A percentile compares a stretch with the other conserved stretches of the same genome.
phyloP scores from a whole-genome alignment of 163 green algal genomes.

The Botryococcus braunii region DNA sequence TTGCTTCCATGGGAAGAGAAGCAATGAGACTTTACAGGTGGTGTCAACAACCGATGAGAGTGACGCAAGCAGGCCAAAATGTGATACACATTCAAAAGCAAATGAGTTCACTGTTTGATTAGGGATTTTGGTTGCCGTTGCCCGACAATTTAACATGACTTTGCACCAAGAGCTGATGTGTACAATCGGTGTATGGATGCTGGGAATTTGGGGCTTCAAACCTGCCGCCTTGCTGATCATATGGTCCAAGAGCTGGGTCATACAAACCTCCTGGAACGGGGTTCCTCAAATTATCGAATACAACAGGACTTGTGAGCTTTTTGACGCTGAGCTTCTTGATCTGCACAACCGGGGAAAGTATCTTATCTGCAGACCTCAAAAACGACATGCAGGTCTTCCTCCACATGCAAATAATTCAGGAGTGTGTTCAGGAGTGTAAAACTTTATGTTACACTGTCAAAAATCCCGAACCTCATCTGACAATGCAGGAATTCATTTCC shows the following conservation, averaged over 20 bases:
- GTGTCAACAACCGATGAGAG: too few species aligned
- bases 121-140: background rate
- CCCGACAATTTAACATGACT: background rate
- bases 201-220: background rate
- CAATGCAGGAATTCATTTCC: constrained; percentile 3
- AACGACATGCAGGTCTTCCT: too few species aligned
- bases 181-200: too few species aligned
- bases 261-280: constrained; percentile 81
- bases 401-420: background rate
- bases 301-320: constrained; percentile 66
- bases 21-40: too few species aligned
- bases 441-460: background rate
- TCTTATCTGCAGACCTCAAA: background rate
- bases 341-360: constrained; percentile 33
- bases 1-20: too few species aligned
- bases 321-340: constrained; percentile 79
- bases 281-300: constrained; percentile 76
- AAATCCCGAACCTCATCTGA: background rate
- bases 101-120: background rate
- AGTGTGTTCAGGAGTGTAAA: background rate
- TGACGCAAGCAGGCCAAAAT: too few species aligned
- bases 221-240: constrained; percentile 29
- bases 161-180: background rate
- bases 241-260: constrained; percentile 78
- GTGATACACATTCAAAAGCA: too few species aligned